Evolutionary conservation across 225 moss, liverwort and hornwort genomes (phyloP), one percentile per base, ranked within the genome.

Genomic region (Bryum argenteum): DNA sequence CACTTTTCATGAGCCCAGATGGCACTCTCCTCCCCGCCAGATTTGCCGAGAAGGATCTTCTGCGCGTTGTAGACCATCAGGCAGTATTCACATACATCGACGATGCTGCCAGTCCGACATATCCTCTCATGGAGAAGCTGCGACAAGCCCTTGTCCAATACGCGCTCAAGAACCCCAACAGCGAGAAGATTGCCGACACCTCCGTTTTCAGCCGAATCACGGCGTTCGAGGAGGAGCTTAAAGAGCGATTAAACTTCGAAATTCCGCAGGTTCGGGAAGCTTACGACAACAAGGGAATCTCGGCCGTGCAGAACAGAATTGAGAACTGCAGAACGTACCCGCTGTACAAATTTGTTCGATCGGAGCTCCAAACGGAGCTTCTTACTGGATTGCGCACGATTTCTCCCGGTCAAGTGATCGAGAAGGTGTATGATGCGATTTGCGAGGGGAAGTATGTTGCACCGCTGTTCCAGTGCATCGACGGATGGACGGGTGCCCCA

Each of bases 81-180:
- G 85, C 87, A 1, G 85, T 83, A 15, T 89, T 91, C 65, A 76
- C 82, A 2, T 91, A 91, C 83, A 77, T 87, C 54, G 91, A 91
- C 62, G 85, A 91, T 50, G 83, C 89, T 24, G 47, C 87, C 48
- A 89, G 77, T 42, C 19, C 73, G 3, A 54, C 83, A 0, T 91
- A 89, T 71, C 89, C 91, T 0, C 72, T 91, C 63, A 85, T 91
- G 87, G 75, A 87, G 68, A 86, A 88, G 40, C 42, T 92, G 62
- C 74, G 91, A 20, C 80, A 88, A 63, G 82, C 74, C 13, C 59
- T 89, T 0, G 87, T 92, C 1, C 71, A 77, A 9, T 61, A 84
- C 59, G 89, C 89, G 3, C 60, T 92, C 13, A 58, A 65, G 37
- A 68, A 75, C 39, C 55, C 69, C 1, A 60, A 45, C 13, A 44